Percentiles rank a stretch among this genome's conserved stretches.
phyloP scores from a whole-genome alignment of 2,329 filamentous ascomycete genomes.

The Hymenoscyphus albidus region DNA sequence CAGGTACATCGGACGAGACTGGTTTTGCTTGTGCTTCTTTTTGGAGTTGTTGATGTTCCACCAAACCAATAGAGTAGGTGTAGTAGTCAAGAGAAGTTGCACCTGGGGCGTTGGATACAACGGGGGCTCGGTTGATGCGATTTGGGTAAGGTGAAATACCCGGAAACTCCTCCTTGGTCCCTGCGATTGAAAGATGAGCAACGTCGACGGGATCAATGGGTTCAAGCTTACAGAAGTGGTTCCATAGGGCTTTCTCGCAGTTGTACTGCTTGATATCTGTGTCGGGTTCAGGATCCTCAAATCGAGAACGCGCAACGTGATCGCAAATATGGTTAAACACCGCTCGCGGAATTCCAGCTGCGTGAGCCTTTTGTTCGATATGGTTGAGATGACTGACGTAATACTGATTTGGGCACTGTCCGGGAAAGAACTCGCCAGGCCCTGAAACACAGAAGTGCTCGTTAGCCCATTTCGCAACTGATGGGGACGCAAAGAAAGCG shows the following conservation, averaged over 20 bases:
- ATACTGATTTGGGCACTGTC: conserved; percentile 1
- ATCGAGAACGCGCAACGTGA: background rate
- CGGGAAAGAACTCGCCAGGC: conserved; percentile 6
- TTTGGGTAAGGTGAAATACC: background rate
- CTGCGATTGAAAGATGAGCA: background rate
- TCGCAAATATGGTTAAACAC: conserved; percentile 1
- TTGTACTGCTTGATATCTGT: conserved; percentile 3
- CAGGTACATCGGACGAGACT: background rate
- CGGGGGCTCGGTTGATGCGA: background rate
- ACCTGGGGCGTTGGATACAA: background rate
- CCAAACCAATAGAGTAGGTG: background rate
- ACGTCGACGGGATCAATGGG: background rate
- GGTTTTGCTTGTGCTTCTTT: background rate
- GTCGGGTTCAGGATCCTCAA: background rate
- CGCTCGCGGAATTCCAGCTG: background rate
- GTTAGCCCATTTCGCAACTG: background rate
- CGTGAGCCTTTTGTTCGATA: background rate
- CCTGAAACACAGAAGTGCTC: background rate
- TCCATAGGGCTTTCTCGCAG: background rate
- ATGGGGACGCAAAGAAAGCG: background rate
- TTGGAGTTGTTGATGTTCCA: background rate
- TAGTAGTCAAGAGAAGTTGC: background rate
- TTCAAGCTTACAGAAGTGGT: background rate
- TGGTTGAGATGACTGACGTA: conserved; percentile 1
- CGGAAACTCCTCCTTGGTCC: background rate